Base-by-base conservation (phyloP, 2,329 filamentous ascomycete genomes). In the Aspergillus sp. region DNA sequence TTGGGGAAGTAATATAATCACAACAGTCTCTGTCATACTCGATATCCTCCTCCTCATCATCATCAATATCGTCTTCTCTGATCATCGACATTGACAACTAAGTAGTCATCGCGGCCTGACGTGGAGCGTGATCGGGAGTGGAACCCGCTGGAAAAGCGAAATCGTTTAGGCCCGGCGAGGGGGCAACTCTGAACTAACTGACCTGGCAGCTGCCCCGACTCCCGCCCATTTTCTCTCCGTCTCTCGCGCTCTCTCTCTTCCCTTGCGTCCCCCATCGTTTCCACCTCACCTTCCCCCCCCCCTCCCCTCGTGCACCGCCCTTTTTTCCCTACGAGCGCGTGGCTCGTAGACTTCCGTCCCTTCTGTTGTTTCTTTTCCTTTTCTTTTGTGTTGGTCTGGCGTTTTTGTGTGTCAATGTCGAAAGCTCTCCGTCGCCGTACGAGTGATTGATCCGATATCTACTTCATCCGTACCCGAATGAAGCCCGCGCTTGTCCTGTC, bases 301-400 rank as follows among this genome's bases (percentile, higher is more conserved):
- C 36, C 38, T 43, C 52, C 44, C 42, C 51, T 38, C 20, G 49
- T 49, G 52, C 50, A 51, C 42, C 52, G 50, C 44, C 49, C 46
- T 51, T 52, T 50, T 50, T 49, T 43, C 45, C 49, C 53, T 52
- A 52, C 53, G 51, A 55, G 57, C 58, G 57, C 59, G 49, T 52
- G 46, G 57, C 57, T 61, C 59, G 57, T 57, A 54, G 47, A 50
- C 51, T 52, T 48, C 53, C 48, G 49, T 54, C 58, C 52, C 55
- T 61, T 56, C 54, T 36, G 36, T 50, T 53, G 56, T 45, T 43
- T 57, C 56, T 55, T 36, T 48, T 45, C 38, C 33, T 43, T 62
- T 60, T 60, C 57, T 56, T 61, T 61, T 61, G 59, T 63, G 61
- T 60, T 64, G 62, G 60, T 62, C 59, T 60, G 58, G 58, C 54